Conservation (phyloP, 2,329 filamentous ascomycete species). For the Aspergillus costaricaensis region DNA sequence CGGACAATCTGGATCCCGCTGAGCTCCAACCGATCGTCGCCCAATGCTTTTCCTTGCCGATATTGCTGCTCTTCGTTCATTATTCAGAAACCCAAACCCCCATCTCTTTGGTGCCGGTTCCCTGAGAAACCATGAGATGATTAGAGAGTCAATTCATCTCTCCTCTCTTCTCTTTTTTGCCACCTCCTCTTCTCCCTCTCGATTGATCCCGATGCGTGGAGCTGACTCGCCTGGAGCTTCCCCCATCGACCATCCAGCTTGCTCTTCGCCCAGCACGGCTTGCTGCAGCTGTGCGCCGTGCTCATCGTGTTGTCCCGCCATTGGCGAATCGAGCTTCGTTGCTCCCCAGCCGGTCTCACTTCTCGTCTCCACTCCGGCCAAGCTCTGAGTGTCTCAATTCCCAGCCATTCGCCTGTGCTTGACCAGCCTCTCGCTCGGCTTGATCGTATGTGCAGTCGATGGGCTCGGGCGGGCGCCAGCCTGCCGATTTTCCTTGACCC, state of each 20-base stretch:
- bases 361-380: background rate
- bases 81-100: background rate
- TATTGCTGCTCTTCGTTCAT: background rate
- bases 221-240: background rate
- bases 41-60: constrained; percentile 4
- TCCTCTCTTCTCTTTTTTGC: too few species aligned
- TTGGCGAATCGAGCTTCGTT: background rate
- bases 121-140: background rate
- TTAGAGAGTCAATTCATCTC: too few species aligned
- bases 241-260: background rate
- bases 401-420: background rate
- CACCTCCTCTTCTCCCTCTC: background rate
- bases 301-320: background rate
- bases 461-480: background rate
- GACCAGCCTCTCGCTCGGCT: background rate
- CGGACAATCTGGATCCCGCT: constrained; percentile 12
- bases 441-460: background rate
- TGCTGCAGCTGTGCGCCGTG: background rate
- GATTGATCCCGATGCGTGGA: background rate
- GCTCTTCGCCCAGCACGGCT: background rate
- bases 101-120: background rate
- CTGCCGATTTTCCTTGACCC: background rate
- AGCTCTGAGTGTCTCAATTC: background rate
- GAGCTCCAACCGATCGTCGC: constrained; percentile 20
- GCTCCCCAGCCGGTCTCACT: background rate